Evolutionary conservation across 176 grass and related monocot genomes (phyloP).

Genomic region (Ensete glaucum): DNA sequence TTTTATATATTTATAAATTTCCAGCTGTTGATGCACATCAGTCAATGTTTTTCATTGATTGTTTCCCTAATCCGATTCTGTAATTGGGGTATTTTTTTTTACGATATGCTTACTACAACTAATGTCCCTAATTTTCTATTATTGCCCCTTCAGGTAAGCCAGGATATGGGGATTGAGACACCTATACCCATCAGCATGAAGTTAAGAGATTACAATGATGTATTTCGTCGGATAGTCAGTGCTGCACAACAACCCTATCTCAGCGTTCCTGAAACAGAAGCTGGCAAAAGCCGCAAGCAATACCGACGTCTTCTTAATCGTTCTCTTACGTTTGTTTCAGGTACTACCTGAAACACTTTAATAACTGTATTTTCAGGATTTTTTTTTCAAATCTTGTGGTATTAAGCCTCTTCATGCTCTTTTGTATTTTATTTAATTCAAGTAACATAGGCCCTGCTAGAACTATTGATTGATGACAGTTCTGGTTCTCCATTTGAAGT

Average conservation of each 20-base stretch:
- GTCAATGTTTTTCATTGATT: not conserved
- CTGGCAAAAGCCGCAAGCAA: slow-evolving; percentile 84
- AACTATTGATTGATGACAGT: too few relatives aligned
- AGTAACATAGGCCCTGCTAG: too few relatives aligned
- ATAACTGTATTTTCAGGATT: not conserved
- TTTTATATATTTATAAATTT: not conserved
- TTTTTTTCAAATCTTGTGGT: not conserved
- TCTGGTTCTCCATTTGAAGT: too few relatives aligned
- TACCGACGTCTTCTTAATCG: slow-evolving; percentile 84
- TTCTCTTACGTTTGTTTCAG: slow-evolving; percentile 91
- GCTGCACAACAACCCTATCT: slow-evolving; percentile 65
- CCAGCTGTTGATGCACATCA: not conserved
- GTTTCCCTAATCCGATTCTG: not conserved
- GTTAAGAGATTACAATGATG: slow-evolving; percentile 77
- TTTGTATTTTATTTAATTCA: not conserved
- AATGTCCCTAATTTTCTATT: not conserved
- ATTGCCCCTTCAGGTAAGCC: slow-evolving; percentile 57
- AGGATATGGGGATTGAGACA: slow-evolving; percentile 97
- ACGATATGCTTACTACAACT: not conserved
- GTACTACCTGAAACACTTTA: slow-evolving; percentile 18
- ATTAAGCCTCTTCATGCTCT: not conserved
- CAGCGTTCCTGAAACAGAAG: slow-evolving; percentile 97
- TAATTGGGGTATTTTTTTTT: too few relatives aligned
- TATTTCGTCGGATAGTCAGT: slow-evolving; percentile 58
- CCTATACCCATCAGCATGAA: slow-evolving; percentile 92